Percentiles rank a stretch among this genome's conserved stretches.
Conservation (phyloP, 441 rosid genomes). For the Euphorbia schlechtendalii region DNA sequence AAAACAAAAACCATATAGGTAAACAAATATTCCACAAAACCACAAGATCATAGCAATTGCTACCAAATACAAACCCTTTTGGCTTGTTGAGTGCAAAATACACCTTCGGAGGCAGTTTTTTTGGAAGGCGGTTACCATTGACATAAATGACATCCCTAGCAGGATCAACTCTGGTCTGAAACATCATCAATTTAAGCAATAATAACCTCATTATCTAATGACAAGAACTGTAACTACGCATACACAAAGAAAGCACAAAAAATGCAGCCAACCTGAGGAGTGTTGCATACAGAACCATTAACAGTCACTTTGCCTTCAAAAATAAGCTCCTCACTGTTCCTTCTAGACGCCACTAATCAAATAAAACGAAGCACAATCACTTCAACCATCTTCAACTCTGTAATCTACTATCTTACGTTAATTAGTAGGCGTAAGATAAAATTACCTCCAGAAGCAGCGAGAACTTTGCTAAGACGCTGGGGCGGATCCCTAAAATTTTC, state of each 20-base stretch:
- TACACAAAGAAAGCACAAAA: background rate
- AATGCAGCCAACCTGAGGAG: slow-evolving; percentile 56
- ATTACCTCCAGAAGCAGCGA: slow-evolving; percentile 91
- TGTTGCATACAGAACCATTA: slow-evolving; percentile 61
- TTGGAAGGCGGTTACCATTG: slow-evolving; percentile 82
- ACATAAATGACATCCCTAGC: slow-evolving; percentile 68
- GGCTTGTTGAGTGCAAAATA: slow-evolving; percentile 90
- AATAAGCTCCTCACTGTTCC: slow-evolving; percentile 75
- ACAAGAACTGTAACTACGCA: no score
- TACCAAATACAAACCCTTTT: slow-evolving; percentile 83
- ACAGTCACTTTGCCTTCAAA: slow-evolving; percentile 84
- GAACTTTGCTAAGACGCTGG: slow-evolving; percentile 82
- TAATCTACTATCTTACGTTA: background rate
- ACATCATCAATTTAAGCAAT: slow-evolving; percentile 1
- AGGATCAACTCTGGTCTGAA: slow-evolving; percentile 88
- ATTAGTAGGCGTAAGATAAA: background rate
- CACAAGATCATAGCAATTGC: background rate
- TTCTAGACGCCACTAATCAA: slow-evolving; percentile 70
- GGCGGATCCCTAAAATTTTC: slow-evolving; percentile 61
- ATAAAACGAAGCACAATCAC: background rate
- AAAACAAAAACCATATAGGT: background rate
- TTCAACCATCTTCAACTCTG: background rate
- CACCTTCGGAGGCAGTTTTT: slow-evolving; percentile 78
- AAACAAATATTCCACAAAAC: background rate
- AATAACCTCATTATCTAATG: no score